Conservation (phyloP, 306 rosid genomes). For the Hippophae gyantsensis region DNA sequence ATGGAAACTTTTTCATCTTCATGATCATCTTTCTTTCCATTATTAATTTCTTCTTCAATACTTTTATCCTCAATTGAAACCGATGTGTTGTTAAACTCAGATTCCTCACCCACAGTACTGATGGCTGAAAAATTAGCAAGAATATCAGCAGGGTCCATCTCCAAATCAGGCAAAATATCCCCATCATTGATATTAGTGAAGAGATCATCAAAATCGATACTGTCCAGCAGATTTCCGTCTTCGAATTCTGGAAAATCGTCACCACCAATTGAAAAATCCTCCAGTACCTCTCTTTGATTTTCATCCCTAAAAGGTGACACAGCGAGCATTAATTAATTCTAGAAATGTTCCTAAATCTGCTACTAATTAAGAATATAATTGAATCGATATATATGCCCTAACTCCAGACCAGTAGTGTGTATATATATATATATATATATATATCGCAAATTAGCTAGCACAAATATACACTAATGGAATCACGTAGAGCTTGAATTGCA, state of each 20-base stretch:
- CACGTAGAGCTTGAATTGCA: too few species aligned
- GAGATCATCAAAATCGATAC: conserved; percentile 68
- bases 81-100: conserved; percentile 40
- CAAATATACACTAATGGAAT: too few species aligned
- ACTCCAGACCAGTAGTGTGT: too few species aligned
- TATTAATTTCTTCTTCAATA: not conserved
- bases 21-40: conserved; percentile 4
- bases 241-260: conserved; percentile 43
- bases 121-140: conserved; percentile 51
- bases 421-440: too few species aligned
- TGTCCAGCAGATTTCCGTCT: conserved; percentile 53
- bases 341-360: not conserved
- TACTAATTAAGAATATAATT: too few species aligned
- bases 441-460: too few species aligned
- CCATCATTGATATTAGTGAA: conserved; percentile 51
- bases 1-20: conserved; percentile 42
- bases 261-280: conserved; percentile 30
- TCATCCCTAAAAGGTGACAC: conserved; percentile 67
- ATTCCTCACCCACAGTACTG: conserved; percentile 32
- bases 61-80: conserved; percentile 15
- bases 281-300: conserved; percentile 42
- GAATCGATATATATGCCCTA: too few species aligned
- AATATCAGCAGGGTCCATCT: conserved; percentile 74
- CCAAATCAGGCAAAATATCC: conserved; percentile 73
- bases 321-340: conserved; percentile 43